Conservation (phyloP, 345 rosid species). For the Chamaenerion angustifolium region DNA sequence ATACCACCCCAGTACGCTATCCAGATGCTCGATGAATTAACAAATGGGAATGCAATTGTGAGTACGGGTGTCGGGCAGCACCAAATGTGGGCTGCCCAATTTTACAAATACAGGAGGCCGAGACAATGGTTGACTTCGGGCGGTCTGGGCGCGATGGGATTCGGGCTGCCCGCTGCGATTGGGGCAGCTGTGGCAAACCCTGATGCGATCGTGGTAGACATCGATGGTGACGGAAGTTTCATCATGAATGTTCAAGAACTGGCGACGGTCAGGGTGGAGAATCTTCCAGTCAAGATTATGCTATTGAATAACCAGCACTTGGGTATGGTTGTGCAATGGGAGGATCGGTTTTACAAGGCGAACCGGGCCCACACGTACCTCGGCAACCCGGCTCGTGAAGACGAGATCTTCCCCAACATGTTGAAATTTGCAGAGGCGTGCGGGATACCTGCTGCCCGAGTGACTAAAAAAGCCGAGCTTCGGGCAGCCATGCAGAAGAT, state of each 20-base stretch:
- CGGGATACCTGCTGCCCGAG: conserved; percentile 76
- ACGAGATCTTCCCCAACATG: conserved; percentile 79
- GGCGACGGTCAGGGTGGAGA: conserved; percentile 75
- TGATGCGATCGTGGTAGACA: conserved; percentile 61
- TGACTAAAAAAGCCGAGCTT: conserved; percentile 44
- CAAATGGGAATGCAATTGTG: conserved; percentile 67
- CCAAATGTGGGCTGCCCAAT: conserved; percentile 99
- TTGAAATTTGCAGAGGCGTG: conserved; percentile 76
- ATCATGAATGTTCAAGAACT: conserved; percentile 92
- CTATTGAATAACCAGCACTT: conserved; percentile 84
- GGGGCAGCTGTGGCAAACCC: conserved; percentile 97
- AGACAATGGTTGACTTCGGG: conserved; percentile 87
- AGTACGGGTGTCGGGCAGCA: conserved; percentile 98
- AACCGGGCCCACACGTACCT: conserved; percentile 84
- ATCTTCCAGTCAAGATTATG: conserved; percentile 71
- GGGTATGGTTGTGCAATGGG: conserved; percentile 97
- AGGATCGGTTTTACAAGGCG: conserved; percentile 86
- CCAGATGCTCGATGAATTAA: conserved; percentile 76
- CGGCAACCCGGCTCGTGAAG: conserved; percentile 59
- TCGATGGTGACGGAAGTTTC: conserved; percentile 97
- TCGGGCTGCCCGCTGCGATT: conserved; percentile 93
- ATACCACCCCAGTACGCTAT: conserved; percentile 93
- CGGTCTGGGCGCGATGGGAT: conserved; percentile 98
- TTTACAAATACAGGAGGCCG: conserved; percentile 77
- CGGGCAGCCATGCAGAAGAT: conserved; percentile 66